Base-by-base conservation (phyloP, 805 yeast genomes). In the Cyberlindnera veronae region DNA sequence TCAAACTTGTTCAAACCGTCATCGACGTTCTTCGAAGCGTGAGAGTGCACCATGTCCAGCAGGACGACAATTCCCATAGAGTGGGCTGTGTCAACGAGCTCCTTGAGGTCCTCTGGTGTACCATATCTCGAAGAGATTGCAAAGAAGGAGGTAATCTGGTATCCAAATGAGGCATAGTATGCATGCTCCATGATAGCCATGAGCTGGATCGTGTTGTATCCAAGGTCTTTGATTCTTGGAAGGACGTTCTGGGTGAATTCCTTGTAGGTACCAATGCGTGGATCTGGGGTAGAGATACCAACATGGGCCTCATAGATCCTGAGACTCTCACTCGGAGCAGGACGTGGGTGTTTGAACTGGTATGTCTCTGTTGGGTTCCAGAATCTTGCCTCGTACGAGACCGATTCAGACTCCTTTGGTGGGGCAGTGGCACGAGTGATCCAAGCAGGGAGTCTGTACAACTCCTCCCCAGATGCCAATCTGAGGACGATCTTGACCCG, bases 111-210 rank as follows among this genome's bases (percentile, higher is more conserved):
- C 53, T 93, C 98, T 3, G 99, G 98, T 0, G 96, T 79, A 21
- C 99, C 99, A 54, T 72, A 93, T 48, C 99, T 74, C 7, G 97
- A 90, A 38, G 93, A 81, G 18, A 76, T 72, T 2, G 98, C 97
- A 61, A 85, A 91, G 60, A 91, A 93, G 44, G 83, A 85, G 17
- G 98, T 90, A 20, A 91, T 81, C 63, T 91, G 99, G 61, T 91
- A 91, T n/a, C 99, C 99, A 61, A 91, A 91, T 2, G 96, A 87
- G 1, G 97, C 99, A 61, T 91, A 91, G 61, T 91, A 91, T 2
- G 99, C 98, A 61, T 91, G 99, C 64, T 91, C 99, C 99, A 91
- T 91, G 32, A 91, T 76, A 0, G 99, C 97, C 99, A 91, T 91
- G 57, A 91, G 71, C 65, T 91, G 99, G 53, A 91, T 84, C 5